Percentiles rank a stretch among this genome's conserved stretches.
Conservation (phyloP, 2,329 filamentous ascomycete genomes). For the Lachnellula cervina region DNA sequence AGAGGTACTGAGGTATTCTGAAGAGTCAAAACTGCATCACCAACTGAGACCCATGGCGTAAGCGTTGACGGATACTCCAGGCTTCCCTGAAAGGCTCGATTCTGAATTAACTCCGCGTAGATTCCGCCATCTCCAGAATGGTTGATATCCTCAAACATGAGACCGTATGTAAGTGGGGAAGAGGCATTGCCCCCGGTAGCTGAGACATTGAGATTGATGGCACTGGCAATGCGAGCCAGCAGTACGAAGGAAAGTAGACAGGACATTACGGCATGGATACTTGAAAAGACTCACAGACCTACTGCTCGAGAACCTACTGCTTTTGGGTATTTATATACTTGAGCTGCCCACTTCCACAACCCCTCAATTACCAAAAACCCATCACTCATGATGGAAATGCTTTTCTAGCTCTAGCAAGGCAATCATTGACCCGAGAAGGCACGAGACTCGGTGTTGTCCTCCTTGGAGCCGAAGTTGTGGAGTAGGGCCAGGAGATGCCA, state of each 20-base stretch:
- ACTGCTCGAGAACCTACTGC: background rate
- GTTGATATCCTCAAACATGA: constrained; percentile 32
- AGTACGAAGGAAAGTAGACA: constrained; percentile 1
- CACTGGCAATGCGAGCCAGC: constrained; percentile 16
- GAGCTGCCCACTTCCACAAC: background rate
- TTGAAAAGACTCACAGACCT: background rate
- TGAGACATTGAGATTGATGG: constrained; percentile 25
- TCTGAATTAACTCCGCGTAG: constrained; percentile 66
- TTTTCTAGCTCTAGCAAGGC: background rate
- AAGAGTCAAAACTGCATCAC: constrained; percentile 24
- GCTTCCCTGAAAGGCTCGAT: constrained; percentile 61
- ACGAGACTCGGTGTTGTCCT: background rate
- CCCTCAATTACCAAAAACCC: background rate
- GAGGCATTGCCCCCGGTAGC: constrained; percentile 26
- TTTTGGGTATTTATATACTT: background rate
- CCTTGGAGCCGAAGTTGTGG: background rate
- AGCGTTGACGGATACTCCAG: constrained; percentile 43
- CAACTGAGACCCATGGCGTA: constrained; percentile 31
- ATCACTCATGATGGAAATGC: background rate
- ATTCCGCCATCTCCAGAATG: constrained; percentile 30
- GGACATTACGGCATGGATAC: background rate
- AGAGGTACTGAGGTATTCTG: constrained; percentile 29
- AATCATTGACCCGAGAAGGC: background rate
- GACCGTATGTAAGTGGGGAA: constrained; percentile 25
- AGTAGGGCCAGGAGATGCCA: background rate